These are phyloP conservation scores for Cenchrus americanus DNA, from an alignment of 176 grass and related monocot species.

Conservation along the genomic window DNA sequence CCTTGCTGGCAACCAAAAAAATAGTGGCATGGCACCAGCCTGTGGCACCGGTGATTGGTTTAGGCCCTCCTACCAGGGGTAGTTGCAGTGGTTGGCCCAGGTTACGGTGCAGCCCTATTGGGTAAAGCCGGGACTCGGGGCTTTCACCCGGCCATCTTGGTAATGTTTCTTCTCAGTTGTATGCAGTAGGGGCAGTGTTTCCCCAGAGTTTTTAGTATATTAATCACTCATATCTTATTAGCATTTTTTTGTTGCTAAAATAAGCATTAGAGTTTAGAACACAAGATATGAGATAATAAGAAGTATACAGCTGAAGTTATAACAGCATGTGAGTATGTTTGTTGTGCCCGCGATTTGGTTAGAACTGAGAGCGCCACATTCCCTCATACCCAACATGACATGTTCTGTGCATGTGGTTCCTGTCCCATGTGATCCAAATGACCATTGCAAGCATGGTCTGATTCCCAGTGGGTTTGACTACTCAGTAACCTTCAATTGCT, in stretches of 20 bases:
- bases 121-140: too few species aligned
- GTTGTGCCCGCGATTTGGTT: background rate
- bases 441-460: background rate
- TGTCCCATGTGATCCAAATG: background rate
- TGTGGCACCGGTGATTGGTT: too few species aligned
- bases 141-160: too few species aligned
- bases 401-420: background rate
- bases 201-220: background rate
- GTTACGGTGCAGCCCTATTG: too few species aligned
- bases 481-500: background rate
- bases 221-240: background rate
- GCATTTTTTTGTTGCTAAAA: background rate
- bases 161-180: too few species aligned
- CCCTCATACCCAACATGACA: background rate
- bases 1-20: too few species aligned
- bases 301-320: conserved; percentile 9
- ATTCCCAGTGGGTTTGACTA: background rate
- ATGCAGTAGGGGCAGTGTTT: too few species aligned
- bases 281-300: background rate
- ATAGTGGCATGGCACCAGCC: too few species aligned
- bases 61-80: too few species aligned
- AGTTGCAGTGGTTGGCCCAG: too few species aligned
- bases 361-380: background rate
- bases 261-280: conserved; percentile 2
- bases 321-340: background rate